phyloP scores from a whole-genome alignment of 2,329 filamentous ascomycete species.

The Pleoardoris graminearum region DNA sequence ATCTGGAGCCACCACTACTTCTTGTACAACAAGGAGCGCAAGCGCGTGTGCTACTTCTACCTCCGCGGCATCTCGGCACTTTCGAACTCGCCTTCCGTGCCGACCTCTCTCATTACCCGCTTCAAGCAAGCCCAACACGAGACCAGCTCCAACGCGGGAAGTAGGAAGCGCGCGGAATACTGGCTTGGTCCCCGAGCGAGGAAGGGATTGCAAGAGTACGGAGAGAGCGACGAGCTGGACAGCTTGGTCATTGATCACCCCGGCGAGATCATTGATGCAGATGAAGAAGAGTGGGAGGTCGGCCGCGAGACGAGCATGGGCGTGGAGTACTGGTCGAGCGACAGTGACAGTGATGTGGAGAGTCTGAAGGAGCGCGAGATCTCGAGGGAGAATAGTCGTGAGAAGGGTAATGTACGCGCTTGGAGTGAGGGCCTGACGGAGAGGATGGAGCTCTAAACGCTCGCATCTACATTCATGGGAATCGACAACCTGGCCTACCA shows the following conservation, averaged over 20 bases:
- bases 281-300: constrained; percentile 43
- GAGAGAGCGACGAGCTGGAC: constrained; percentile 51
- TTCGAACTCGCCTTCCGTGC: constrained; percentile 61
- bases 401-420: constrained; percentile 53
- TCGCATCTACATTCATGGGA: not conserved
- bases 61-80: constrained; percentile 84
- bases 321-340: constrained; percentile 35
- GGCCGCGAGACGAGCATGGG: constrained; percentile 38
- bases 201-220: constrained; percentile 49
- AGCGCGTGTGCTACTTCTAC: constrained; percentile 93
- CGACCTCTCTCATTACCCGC: constrained; percentile 41
- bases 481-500: no score
- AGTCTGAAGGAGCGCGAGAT: constrained; percentile 43
- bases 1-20: constrained; percentile 98
- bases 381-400: constrained; percentile 31
- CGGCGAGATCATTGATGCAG: constrained; percentile 44
- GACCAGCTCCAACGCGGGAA: constrained; percentile 57
- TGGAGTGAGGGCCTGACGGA: constrained; percentile 60
- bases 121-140: constrained; percentile 51
- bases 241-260: constrained; percentile 46
- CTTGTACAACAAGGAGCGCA: constrained; percentile 91
- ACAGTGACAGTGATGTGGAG: constrained; percentile 42
- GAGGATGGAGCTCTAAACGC: constrained; percentile 54
- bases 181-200: constrained; percentile 75
- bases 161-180: constrained; percentile 80